Conservation (phyloP, 2,329 filamentous ascomycete genomes). For the Karstenula rhodostoma region DNA sequence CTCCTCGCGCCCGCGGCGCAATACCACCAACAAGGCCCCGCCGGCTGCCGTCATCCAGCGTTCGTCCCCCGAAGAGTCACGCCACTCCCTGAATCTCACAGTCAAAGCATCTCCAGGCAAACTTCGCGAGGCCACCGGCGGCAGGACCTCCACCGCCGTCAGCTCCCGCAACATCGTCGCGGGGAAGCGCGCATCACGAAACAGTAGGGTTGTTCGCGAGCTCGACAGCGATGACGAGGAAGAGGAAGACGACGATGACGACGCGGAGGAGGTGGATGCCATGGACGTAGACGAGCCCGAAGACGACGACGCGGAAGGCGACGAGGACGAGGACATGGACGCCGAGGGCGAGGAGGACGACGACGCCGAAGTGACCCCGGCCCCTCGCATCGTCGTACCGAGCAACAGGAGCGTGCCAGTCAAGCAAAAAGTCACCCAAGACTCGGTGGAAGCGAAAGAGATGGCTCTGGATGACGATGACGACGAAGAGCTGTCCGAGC, state of each 20-base stretch:
- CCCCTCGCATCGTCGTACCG: slow-evolving; percentile 35
- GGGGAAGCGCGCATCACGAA: slow-evolving; percentile 47
- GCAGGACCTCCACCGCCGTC: slow-evolving; percentile 37
- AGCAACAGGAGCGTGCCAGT: slow-evolving; percentile 34
- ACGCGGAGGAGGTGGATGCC: slow-evolving; percentile 47
- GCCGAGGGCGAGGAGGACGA: slow-evolving; percentile 41
- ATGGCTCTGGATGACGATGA: slow-evolving; percentile 59
- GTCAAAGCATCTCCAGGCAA: slow-evolving; percentile 60
- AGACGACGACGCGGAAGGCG: slow-evolving; percentile 50
- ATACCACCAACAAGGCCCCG: slow-evolving; percentile 43
- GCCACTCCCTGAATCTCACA: slow-evolving; percentile 57
- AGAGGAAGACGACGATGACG: slow-evolving; percentile 50
- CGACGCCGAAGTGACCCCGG: slow-evolving; percentile 36
- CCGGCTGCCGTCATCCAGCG: slow-evolving; percentile 49
- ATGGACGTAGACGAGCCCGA: slow-evolving; percentile 42
- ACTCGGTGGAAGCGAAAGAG: slow-evolving; percentile 60
- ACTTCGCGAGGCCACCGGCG: slow-evolving; percentile 57
- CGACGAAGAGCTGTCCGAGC: slow-evolving; percentile 53
- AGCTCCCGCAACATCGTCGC: slow-evolving; percentile 47
- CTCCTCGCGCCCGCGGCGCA: slow-evolving; percentile 49
- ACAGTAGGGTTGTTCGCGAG: slow-evolving; percentile 49
- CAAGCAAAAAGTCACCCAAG: slow-evolving; percentile 49
- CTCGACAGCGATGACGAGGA: slow-evolving; percentile 54
- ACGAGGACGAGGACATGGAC: slow-evolving; percentile 50
- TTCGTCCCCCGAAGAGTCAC: slow-evolving; percentile 52